Percentiles rank a stretch among this genome's conserved stretches.
Evolutionary conservation across 2,329 filamentous ascomycete species (phyloP).

Genomic region (Penicillium sp.): DNA sequence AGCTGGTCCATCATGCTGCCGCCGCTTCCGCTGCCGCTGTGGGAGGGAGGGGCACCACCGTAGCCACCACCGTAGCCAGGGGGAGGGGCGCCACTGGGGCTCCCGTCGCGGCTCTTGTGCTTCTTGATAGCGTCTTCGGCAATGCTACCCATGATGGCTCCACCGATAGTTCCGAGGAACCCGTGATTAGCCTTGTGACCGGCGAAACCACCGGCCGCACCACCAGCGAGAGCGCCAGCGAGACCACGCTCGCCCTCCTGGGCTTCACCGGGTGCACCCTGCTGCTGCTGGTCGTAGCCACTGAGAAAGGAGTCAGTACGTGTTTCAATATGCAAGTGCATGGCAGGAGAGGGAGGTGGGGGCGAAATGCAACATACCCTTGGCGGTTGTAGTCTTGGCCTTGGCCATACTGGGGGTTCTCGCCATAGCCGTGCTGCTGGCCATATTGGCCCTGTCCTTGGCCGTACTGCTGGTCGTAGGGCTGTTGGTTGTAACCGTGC

Average conservation of each 20-base stretch:
- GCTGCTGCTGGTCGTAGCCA: slow-evolving; percentile 28
- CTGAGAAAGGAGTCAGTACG: slow-evolving; percentile 21
- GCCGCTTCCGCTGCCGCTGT: slow-evolving; percentile 22
- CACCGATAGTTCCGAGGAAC: slow-evolving; percentile 52
- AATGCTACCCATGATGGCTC: slow-evolving; percentile 52
- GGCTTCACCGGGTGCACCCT: slow-evolving; percentile 41
- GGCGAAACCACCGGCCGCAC: slow-evolving; percentile 50
- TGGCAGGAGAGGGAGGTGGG: not conserved
- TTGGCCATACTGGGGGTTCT: slow-evolving; percentile 28
- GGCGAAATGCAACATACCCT: slow-evolving; percentile 25
- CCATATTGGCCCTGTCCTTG: slow-evolving; percentile 21
- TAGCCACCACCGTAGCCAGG: slow-evolving; percentile 26
- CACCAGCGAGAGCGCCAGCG: slow-evolving; percentile 52
- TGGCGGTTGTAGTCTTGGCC: slow-evolving; percentile 35
- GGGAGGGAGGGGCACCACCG: slow-evolving; percentile 28
- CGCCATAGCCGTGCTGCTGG: slow-evolving; percentile 26
- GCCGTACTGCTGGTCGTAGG: slow-evolving; percentile 14
- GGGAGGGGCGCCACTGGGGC: slow-evolving; percentile 19
- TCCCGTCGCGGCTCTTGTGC: slow-evolving; percentile 45
- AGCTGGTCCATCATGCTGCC: slow-evolving; percentile 38
- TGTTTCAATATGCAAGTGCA: too few relatives aligned
- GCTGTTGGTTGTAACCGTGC: slow-evolving; percentile 11
- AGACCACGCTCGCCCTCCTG: slow-evolving; percentile 53
- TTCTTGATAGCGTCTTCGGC: slow-evolving; percentile 52
- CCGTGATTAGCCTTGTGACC: slow-evolving; percentile 55